Base-by-base conservation (phyloP, 208 protist species). In the Crithidia bombi region DNA sequence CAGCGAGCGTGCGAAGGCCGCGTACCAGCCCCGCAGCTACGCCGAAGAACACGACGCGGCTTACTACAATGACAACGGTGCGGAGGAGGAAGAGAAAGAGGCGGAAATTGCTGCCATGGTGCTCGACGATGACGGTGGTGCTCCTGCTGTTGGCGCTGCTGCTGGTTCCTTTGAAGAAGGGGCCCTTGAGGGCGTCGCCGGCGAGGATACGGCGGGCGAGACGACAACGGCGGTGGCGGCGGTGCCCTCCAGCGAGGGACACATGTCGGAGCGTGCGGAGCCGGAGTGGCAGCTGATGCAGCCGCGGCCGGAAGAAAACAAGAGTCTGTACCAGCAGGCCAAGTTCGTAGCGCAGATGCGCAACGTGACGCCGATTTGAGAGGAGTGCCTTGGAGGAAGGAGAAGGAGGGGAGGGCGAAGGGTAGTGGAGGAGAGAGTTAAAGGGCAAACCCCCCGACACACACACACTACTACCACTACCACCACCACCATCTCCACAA, bases 321-420 rank as follows among this genome's bases (percentile, higher is more conserved):
- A 58, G 61, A 58, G 44, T 28, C 57, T 79, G 25, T 47, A 81
- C 30, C 68, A 72, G 26, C 64, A 83, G 46, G 78, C 78, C 26
- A 64, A 73, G n/a, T 64, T 73, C 35, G 57, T 88, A 9, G 67
- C 78, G n/a, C 64, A 72, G 52, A 76, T 73, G 79, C 56, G 70
- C 46, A 65, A 50, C 68, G 56, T 73, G 36, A 65, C 46, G 14
- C 41, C 65, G 17, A 69, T 75, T 23, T 75, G 73, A 39, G 17
- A 36, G 30, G 33, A 19, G 10, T 47, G 5, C 25, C 4, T 10
- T 6, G 7, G 32, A 64, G 51, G 3, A 64, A 64, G 19, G 51
- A 64, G 23, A 28, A n/a, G n/a, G n/a, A n/a, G n/a, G n/a, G n/a
- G n/a, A n/a, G n/a, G n/a, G n/a, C n/a, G n/a, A n/a, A n/a, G n/a